Evolutionary conservation across 1,284 basidiomycete species (phyloP), one percentile per base, ranked within the genome.

Genomic region (Sporisorium iseilematis-ciliati): DNA sequence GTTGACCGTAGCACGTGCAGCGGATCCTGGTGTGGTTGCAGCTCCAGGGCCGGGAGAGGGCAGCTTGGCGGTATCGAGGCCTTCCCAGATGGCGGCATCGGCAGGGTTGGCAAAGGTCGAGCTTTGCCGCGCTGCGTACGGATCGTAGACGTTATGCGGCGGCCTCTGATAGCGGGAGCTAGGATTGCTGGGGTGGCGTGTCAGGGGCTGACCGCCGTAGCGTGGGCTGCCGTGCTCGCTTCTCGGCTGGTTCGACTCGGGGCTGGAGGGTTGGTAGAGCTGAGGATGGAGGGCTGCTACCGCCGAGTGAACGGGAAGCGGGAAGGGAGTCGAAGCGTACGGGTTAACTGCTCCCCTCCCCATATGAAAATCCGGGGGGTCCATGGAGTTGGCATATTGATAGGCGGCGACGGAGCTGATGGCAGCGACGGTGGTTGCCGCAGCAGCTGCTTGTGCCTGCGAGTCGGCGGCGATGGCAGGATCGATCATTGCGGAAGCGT

Each of bases 151-250:
- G 56, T 26, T 40, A 12, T 46, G 35, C 38, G 46, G 31, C 56
- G 49, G 55, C 21, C 46, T 59, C 26, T 63, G 33, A 42, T 42
- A 78, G 21, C 78, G 60, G 31, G 51, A 53, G 35, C 75, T 62
- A 18, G 65, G 61, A 35, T 72, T 72, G 65, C 74, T 78, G 33
- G 65, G 61, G 43, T 78, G 72, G 35, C 78, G 75, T 48, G 46
- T 23, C 12, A 78, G 70, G 6, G 64, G 51, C 45, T 76, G 75
- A 23, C 62, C 51, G n/a, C 60, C 56, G 63, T 75, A 78, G 67
- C 75, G 72, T 49, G 75, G 78, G 50, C 71, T 77, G 23, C 76
- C 74, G 57, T 78, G 76, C 72, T 78, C 72, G 71, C 74, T 78
- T 65, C 72, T 65, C 57, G 73, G 61, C 53, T 62, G 63, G 73